These are phyloP conservation scores for Apium graveolens DNA, from an alignment of 129 eudicot genomes.

Conservation along the genomic window DNA sequence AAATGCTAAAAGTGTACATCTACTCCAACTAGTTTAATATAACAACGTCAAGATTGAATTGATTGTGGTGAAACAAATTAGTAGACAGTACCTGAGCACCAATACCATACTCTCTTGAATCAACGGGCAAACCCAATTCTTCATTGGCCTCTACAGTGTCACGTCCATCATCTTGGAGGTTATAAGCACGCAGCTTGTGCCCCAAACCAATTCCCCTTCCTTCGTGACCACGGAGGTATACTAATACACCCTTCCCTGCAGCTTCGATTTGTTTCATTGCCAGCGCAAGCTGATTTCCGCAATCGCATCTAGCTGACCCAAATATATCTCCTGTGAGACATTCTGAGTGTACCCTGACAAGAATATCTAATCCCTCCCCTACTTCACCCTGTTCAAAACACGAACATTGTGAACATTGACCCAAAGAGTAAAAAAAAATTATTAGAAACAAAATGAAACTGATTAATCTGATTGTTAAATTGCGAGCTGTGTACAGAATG, in stretches of 20 bases:
- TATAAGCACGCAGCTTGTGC: slow-evolving; percentile 89
- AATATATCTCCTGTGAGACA: slow-evolving; percentile 96
- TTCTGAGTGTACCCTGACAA: slow-evolving; percentile 89
- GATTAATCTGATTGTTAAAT: not conserved
- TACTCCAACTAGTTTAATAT: not conserved
- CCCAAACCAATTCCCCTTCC: slow-evolving; percentile 97
- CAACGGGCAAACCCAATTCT: slow-evolving; percentile 86
- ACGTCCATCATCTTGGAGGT: slow-evolving; percentile 87
- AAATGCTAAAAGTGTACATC: not conserved
- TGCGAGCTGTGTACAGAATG: not conserved
- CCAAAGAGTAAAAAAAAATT: not conserved
- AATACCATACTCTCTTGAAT: slow-evolving; percentile 76
- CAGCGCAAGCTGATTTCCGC: slow-evolving; percentile 77
- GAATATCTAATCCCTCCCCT: slow-evolving; percentile 68
- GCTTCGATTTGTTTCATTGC: slow-evolving; percentile 84
- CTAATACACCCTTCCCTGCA: slow-evolving; percentile 75
- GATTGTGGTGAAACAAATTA: not conserved
- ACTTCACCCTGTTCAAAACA: slow-evolving; percentile 65
- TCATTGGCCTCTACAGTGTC: slow-evolving; percentile 94
- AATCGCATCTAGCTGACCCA: slow-evolving; percentile 90
- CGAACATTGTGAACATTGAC: not conserved
- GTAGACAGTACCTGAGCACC: slow-evolving; percentile 66
- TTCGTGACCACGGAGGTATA: slow-evolving; percentile 93
- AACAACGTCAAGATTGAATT: not conserved
- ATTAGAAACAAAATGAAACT: not conserved